Conservation (phyloP, 306 rosid genomes). For the Chamaecrista fasciculata region DNA sequence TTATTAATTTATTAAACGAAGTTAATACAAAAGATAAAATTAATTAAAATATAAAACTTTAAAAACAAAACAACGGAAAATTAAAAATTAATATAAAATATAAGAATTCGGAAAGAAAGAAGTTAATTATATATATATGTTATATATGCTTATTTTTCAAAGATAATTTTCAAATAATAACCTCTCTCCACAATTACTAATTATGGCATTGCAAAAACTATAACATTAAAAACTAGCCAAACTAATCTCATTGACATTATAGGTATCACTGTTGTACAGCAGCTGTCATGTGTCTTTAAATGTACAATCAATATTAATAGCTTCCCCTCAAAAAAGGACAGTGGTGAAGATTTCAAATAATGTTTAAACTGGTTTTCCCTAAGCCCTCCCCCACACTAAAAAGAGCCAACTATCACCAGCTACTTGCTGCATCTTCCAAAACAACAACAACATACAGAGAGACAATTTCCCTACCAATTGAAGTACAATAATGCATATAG, state of each 20-base stretch:
- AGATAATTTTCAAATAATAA: too few species aligned
- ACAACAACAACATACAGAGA: neutral
- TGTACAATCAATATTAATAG: neutral
- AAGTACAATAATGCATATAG: slow-evolving; percentile 1
- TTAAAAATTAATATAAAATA: too few species aligned
- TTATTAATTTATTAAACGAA: too few species aligned
- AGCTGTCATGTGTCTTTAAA: neutral
- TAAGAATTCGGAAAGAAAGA: too few species aligned
- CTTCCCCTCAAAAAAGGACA: neutral
- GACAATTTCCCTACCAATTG: neutral
- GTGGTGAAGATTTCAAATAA: neutral
- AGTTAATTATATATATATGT: too few species aligned
- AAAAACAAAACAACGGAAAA: too few species aligned
- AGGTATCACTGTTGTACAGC: neutral
- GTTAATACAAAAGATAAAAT: too few species aligned
- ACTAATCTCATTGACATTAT: neutral
- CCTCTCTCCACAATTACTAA: neutral
- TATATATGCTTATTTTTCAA: neutral
- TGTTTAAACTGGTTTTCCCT: neutral
- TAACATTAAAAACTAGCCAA: neutral
- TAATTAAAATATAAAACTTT: too few species aligned
- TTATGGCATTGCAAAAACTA: neutral
- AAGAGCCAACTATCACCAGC: neutral
- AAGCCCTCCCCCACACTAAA: neutral
- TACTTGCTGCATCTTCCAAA: neutral